A percentile compares a stretch with the other conserved stretches of the same genome.
Evolutionary conservation across 2,329 filamentous ascomycete genomes (phyloP).

Genomic region (Pseudogymnoascus sp.): DNA sequence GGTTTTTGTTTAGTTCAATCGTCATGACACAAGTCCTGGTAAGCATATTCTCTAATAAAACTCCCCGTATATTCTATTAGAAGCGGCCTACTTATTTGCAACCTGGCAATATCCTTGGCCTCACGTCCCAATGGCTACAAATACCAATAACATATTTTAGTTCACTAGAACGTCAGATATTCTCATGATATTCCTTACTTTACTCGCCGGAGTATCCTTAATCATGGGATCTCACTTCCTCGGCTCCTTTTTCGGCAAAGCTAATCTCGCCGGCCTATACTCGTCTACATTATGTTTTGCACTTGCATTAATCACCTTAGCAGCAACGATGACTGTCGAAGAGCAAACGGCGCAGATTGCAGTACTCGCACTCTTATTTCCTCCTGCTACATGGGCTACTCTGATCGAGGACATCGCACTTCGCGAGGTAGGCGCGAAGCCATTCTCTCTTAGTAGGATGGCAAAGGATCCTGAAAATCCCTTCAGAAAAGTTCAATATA

Average conservation of each 20-base stretch:
- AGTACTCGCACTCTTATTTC: conserved; percentile 19
- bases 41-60: not conserved
- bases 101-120: not conserved
- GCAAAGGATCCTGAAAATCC: conserved; percentile 42
- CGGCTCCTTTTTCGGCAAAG: conserved; percentile 53
- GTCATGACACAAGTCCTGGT: conserved; percentile 20
- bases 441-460: not conserved
- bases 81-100: not conserved
- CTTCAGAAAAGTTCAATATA: conserved; percentile 53
- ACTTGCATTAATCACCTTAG: conserved; percentile 53
- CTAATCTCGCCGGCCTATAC: conserved; percentile 56
- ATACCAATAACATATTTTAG: not conserved
- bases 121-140: not conserved
- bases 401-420: conserved; percentile 20
- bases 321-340: conserved; percentile 24
- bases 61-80: not conserved
- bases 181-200: conserved; percentile 19
- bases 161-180: conserved; percentile 22
- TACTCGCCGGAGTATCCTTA: conserved; percentile 18
- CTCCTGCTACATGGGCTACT: conserved; percentile 20
- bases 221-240: conserved; percentile 35
- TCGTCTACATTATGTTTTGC: conserved; percentile 51
- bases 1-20: conserved; percentile 20
- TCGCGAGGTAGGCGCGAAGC: conserved; percentile 13
- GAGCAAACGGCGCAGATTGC: conserved; percentile 12